phyloP scores from a whole-genome alignment of 371 early-diverging fungal genomes.

The Fennellomyces sp. region DNA sequence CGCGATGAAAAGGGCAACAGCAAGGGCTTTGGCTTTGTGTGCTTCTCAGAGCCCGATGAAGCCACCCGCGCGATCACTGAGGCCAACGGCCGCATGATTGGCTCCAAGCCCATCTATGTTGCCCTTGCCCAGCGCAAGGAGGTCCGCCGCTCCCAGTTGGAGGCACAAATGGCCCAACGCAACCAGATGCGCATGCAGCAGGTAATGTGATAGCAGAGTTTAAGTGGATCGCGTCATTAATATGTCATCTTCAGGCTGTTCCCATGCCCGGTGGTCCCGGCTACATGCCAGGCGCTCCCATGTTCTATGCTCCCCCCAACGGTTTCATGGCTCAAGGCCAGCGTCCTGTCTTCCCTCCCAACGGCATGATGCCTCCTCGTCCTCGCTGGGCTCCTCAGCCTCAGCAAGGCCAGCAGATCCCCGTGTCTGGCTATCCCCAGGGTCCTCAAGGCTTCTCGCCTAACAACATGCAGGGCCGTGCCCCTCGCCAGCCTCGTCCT shows the following conservation, averaged over 20 bases:
- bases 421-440: constrained; percentile 54
- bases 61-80: constrained; percentile 91
- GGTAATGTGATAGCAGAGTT: constrained; percentile 12
- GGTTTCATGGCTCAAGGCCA: constrained; percentile 63
- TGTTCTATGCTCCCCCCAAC: constrained; percentile 61
- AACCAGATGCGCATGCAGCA: constrained; percentile 79
- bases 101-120: constrained; percentile 96
- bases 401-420: constrained; percentile 63
- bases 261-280: constrained; percentile 52
- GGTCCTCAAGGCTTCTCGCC: constrained; percentile 49
- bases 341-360: constrained; percentile 75
- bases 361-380: constrained; percentile 74
- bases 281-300: constrained; percentile 53
- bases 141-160: constrained; percentile 89
- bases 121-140: constrained; percentile 98
- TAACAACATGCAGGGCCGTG: constrained; percentile 44
- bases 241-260: constrained; percentile 19
- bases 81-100: constrained; percentile 92
- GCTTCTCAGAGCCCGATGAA: constrained; percentile 91
- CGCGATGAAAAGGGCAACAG: constrained; percentile 83
- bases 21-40: constrained; percentile 92
- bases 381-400: constrained; percentile 75
- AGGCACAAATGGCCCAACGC: constrained; percentile 94
- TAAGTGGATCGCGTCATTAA: neutral
- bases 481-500: constrained; percentile 54